Base-by-base conservation (phyloP, 2,329 filamentous ascomycete genomes). In the Colletotrichum gloeosporioides region DNA sequence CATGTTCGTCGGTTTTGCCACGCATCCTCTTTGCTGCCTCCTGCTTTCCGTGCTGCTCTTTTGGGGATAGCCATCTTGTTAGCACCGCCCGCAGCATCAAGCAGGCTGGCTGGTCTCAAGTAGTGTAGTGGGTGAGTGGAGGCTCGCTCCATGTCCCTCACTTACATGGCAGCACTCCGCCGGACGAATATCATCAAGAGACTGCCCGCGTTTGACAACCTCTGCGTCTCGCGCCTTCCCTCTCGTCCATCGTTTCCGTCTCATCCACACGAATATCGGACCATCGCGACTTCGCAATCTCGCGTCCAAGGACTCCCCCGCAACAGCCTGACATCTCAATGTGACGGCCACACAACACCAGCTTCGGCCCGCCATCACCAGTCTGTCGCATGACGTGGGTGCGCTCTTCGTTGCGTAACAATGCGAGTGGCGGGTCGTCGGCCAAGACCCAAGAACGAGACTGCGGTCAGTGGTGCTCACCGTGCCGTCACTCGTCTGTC, bases 341-440 rank as follows among this genome's bases (percentile, higher is more conserved):
- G 22, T 66, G 34, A 64, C 36, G 69, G 32, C 69, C 27, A 70
- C 29, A 36, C 4, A 15, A 36, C 44, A 18, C 71, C 70, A 65
- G 70, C 59, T 61, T 57, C 63, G 31, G 63, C 55, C 29, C 53
- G 63, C 67, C 25, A 34, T 65, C 27, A 34, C 36, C 59, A 61
- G 64, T 61, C 34, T 68, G 64, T 69, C 74, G 70, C 70, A 76
- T 76, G 74, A 76, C 71, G 70, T 76, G 74, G 74, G 59, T 61
- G 68, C 31, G n/a, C 59, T 49, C 59, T 63, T 74, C 36, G 64
- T 53, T 65, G 70, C 64, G 64, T 73, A 73, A 66, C 74, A 73
- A 62, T 76, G 74, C 74, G 49, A 76, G 70, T 69, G 70, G 73
- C 59, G 73, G 73, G 70, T 69, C 59, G 36, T 25, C 32, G 70